A percentile compares a stretch with the other conserved stretches of the same genome.
Evolutionary conservation across 768 basidiomycete genomes (phyloP).

Genomic region (Russula ochroleuca): DNA sequence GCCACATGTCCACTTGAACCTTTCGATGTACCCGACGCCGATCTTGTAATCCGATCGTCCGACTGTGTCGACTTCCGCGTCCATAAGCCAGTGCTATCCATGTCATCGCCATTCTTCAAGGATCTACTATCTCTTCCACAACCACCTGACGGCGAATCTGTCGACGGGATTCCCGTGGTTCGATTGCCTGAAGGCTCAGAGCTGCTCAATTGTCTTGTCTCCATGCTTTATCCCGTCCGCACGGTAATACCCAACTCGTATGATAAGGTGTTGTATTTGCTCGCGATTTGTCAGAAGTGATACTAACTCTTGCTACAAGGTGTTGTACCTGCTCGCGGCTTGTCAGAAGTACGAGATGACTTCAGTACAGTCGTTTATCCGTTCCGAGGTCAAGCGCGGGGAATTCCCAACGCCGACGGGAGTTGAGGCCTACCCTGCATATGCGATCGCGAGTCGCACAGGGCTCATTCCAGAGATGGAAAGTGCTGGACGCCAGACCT

Average conservation of each 20-base stretch:
- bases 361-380: not conserved
- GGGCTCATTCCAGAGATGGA: not conserved
- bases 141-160: no score
- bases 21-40: not conserved
- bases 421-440: not conserved
- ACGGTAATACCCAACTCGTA: no score
- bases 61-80: constrained; percentile 4
- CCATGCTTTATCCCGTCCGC: no score
- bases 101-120: not conserved
- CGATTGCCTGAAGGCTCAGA: no score
- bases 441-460: not conserved
- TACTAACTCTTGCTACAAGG: no score
- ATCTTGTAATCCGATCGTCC: constrained; percentile 1
- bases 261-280: no score
- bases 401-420: not conserved
- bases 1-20: no score
- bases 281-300: no score
- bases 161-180: no score
- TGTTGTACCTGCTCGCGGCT: constrained; percentile 17
- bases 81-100: constrained; percentile 3
- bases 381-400: not conserved
- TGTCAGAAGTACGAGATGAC: constrained; percentile 31
- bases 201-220: no score
- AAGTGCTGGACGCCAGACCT: not conserved
- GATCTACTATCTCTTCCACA: no score